These are phyloP conservation scores for Microcos paniculata DNA, from an alignment of 345 rosid species.

Conservation along the genomic window DNA sequence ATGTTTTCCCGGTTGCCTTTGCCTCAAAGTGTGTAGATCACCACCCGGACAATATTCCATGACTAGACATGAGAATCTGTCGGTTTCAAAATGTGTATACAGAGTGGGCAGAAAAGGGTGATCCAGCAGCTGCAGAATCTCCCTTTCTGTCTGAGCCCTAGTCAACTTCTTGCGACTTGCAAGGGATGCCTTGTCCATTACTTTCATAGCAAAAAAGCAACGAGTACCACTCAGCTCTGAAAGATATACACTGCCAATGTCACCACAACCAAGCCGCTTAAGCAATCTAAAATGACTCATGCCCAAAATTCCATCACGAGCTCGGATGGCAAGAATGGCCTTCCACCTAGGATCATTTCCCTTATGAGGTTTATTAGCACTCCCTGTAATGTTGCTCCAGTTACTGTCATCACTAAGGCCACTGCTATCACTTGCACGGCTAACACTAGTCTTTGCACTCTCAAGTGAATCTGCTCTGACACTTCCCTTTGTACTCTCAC, in stretches of 20 bases:
- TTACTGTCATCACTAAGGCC: slow-evolving; percentile 37
- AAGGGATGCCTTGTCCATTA: slow-evolving; percentile 98
- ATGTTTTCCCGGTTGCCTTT: slow-evolving; percentile 94
- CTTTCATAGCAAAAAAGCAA: slow-evolving; percentile 94
- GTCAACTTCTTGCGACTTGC: slow-evolving; percentile 91
- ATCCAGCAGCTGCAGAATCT: slow-evolving; percentile 89
- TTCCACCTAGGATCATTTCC: slow-evolving; percentile 99
- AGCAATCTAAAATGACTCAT: slow-evolving; percentile 95
- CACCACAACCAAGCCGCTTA: slow-evolving; percentile 94
- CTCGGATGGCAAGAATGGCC: slow-evolving; percentile 81
- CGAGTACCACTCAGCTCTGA: slow-evolving; percentile 90
- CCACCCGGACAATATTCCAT: slow-evolving; percentile 99
- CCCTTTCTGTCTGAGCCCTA: slow-evolving; percentile 96
- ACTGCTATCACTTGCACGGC: slow-evolving; percentile 30
- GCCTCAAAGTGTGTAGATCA: slow-evolving; percentile 91
- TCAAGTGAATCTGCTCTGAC: slow-evolving; percentile 33
- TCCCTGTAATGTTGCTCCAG: slow-evolving; percentile 91
- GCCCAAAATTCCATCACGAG: slow-evolving; percentile 85
- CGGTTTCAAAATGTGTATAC: slow-evolving; percentile 95
- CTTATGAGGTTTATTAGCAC: slow-evolving; percentile 93
- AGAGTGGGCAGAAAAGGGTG: slow-evolving; percentile 97
- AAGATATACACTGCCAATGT: slow-evolving; percentile 96
- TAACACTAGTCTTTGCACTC: slow-evolving; percentile 44
- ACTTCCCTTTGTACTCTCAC: slow-evolving; percentile 17
- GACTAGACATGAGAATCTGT: slow-evolving; percentile 92